phyloP scores from a whole-genome alignment of 176 grass and related monocot genomes.

The Paspalum notatum region DNA sequence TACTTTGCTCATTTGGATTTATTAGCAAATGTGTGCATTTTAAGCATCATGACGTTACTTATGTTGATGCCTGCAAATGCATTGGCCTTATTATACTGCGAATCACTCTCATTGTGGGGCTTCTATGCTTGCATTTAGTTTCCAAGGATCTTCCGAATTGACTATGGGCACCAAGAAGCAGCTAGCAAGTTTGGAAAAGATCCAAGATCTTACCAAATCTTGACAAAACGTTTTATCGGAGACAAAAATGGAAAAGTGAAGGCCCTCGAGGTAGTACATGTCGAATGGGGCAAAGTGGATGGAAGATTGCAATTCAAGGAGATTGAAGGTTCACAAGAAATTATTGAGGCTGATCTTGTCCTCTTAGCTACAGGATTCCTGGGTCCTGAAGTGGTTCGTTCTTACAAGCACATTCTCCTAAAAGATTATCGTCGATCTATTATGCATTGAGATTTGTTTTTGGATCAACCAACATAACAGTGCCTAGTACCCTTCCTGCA shows the following conservation, averaged over 20 bases:
- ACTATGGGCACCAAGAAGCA: conserved; percentile 72
- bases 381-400: conserved; percentile 59
- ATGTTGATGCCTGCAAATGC: not conserved
- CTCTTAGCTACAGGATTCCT: conserved; percentile 69
- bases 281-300: conserved; percentile 44
- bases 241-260: conserved; percentile 54
- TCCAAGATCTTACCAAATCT: conserved; percentile 58
- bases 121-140: conserved; percentile 44
- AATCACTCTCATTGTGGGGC: conserved; percentile 23
- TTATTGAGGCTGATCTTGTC: conserved; percentile 61
- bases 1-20: not conserved
- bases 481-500: conserved; percentile 26
- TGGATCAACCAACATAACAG: conserved; percentile 9
- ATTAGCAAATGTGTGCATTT: not conserved
- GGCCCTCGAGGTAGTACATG: conserved; percentile 58
- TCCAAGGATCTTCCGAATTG: conserved; percentile 54
- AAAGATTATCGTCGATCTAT: not conserved
- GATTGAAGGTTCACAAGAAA: conserved; percentile 60
- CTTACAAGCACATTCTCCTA: not conserved
- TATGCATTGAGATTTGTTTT: not conserved
- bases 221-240: conserved; percentile 62
- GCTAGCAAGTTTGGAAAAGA: conserved; percentile 60
- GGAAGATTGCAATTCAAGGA: conserved; percentile 61
- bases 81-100: not conserved
- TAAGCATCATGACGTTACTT: not conserved